Evolutionary conservation across 306 rosid species (phyloP).

Genomic region (Lathyrus oleraceus): DNA sequence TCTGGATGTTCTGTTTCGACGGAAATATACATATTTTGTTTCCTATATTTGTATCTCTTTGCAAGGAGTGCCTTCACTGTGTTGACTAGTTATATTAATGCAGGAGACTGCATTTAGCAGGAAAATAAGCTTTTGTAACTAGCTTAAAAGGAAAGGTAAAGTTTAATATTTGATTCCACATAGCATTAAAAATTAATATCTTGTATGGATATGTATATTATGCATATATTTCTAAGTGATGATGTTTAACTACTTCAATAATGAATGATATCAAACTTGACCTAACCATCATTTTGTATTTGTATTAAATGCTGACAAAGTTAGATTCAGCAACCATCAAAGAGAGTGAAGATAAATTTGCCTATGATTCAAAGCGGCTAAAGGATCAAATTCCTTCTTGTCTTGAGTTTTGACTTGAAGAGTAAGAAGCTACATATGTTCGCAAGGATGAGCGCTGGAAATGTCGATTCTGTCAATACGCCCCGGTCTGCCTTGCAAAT

Average conservation of each 20-base stretch:
- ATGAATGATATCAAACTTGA: conserved; percentile 1
- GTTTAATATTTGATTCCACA: conserved; percentile 13
- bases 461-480: conserved; percentile 62
- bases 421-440: conserved; percentile 63
- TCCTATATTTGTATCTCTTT: no score
- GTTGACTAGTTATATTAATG: no score
- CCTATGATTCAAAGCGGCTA: conserved; percentile 58
- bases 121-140: conserved; percentile 91
- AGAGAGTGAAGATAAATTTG: no score
- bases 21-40: no score
- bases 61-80: no score
- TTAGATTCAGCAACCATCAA: conserved; percentile 37
- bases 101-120: conserved; percentile 97
- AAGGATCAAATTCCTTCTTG: conserved; percentile 47
- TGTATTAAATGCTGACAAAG: conserved; percentile 38
- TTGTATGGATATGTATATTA: neutral
- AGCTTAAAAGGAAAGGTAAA: conserved; percentile 72
- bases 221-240: conserved; percentile 3
- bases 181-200: conserved; percentile 3
- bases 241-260: neutral
- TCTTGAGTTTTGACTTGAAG: conserved; percentile 76
- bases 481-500: conserved; percentile 46
- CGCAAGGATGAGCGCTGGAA: conserved; percentile 79
- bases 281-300: conserved; percentile 27
- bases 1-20: conserved; percentile 98